Evolutionary conservation across 805 yeast genomes (phyloP).

Genomic region (Saturnispora sekii): DNA sequence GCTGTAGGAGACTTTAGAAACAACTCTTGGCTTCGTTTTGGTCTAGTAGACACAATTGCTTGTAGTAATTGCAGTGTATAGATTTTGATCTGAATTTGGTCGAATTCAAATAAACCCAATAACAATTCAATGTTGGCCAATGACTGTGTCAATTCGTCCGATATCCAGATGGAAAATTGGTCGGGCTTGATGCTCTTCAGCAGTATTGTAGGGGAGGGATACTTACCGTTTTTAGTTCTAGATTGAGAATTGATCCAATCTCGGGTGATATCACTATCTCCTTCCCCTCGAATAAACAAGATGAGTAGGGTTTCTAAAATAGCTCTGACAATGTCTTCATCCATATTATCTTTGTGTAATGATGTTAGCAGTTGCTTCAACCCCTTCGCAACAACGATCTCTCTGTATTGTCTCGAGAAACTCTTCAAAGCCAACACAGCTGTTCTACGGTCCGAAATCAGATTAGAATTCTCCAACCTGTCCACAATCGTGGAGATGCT

Average conservation of each 20-base stretch:
- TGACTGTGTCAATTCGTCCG: conserved; percentile 79
- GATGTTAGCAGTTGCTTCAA: conserved; percentile 62
- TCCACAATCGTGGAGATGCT: conserved; percentile 86
- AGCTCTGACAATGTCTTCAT: conserved; percentile 61
- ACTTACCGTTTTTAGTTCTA: conserved; percentile 64
- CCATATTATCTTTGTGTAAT: conserved; percentile 55
- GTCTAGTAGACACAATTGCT: conserved; percentile 70
- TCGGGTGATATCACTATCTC: conserved; percentile 54
- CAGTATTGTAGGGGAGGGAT: conserved; percentile 61
- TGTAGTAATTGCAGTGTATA: conserved; percentile 81
- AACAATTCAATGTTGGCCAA: conserved; percentile 38
- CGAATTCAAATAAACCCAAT: conserved; percentile 33
- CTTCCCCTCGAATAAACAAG: conserved; percentile 57
- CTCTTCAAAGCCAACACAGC: conserved; percentile 86
- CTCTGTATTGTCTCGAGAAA: conserved; percentile 81
- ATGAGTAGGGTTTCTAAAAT: conserved; percentile 78
- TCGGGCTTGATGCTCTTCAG: conserved; percentile 51
- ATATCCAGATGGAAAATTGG: conserved; percentile 88
- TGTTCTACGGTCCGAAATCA: conserved; percentile 79
- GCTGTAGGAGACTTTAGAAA: conserved; percentile 70
- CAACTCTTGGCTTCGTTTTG: conserved; percentile 61
- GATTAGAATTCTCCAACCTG: conserved; percentile 69
- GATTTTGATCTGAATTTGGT: conserved; percentile 67
- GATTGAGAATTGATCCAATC: conserved; percentile 69
- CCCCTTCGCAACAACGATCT: conserved; percentile 82